Percentiles rank a stretch among this genome's conserved stretches.
These are phyloP conservation scores for Erysimum cheiri DNA, from an alignment of 441 rosid species.

Conservation along the genomic window DNA sequence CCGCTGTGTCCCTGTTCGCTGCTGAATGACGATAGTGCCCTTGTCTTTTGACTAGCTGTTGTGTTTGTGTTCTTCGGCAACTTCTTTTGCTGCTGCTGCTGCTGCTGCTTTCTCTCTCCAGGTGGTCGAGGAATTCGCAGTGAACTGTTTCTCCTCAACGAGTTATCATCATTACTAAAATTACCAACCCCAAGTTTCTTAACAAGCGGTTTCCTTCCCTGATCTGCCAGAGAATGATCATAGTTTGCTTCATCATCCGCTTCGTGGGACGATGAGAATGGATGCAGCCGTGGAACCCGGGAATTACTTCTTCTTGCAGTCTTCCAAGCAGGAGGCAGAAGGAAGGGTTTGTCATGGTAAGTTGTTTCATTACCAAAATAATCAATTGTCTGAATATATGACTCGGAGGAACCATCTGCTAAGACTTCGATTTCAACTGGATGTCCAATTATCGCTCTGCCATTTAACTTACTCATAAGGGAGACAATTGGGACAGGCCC, in stretches of 20 bases:
- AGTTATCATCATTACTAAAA: constrained; percentile 50
- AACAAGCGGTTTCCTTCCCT: constrained; percentile 52
- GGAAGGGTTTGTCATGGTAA: constrained; percentile 54
- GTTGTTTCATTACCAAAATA: constrained; percentile 52
- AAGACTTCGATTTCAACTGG: constrained; percentile 75
- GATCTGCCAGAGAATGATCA: constrained; percentile 48
- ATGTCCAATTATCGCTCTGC: constrained; percentile 93
- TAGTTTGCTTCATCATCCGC: constrained; percentile 42
- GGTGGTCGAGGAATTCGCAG: constrained; percentile 53
- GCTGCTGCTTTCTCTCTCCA: constrained; percentile 51
- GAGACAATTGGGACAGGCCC: constrained; percentile 87
- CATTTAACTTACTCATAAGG: constrained; percentile 76
- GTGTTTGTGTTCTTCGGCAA: constrained; percentile 61
- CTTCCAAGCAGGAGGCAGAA: constrained; percentile 85
- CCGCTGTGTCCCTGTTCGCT: constrained; percentile 55
- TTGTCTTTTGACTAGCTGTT: constrained; percentile 75
- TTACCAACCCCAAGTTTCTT: constrained; percentile 52
- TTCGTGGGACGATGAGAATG: constrained; percentile 53
- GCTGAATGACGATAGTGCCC: constrained; percentile 82
- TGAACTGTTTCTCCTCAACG: constrained; percentile 50
- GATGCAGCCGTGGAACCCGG: constrained; percentile 76
- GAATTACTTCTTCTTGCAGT: constrained; percentile 89
- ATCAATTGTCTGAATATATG: constrained; percentile 51
- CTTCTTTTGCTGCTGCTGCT: constrained; percentile 51
- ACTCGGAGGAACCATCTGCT: constrained; percentile 75